These are phyloP conservation scores for Rhodotorula sp. DNA, from an alignment of 1,284 basidiomycete genomes.

Conservation along the genomic window DNA sequence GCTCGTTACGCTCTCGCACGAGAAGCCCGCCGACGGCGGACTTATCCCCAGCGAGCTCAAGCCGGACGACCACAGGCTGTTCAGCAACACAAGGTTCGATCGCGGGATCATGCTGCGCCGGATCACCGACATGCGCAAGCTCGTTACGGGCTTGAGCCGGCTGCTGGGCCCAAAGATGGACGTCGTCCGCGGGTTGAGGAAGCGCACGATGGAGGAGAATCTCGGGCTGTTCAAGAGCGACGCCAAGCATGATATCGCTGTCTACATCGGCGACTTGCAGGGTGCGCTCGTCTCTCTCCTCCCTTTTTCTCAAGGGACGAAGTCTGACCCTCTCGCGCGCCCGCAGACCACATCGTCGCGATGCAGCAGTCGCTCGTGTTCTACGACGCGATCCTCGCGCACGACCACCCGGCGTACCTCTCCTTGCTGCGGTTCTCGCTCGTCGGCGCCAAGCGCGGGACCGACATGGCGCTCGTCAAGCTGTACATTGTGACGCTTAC, in stretches of 20 bases:
- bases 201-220: constrained; percentile 60
- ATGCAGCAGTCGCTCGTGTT: constrained; percentile 83
- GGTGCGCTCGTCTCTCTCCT: constrained; percentile 57
- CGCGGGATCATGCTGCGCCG: constrained; percentile 60
- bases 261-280: constrained; percentile 91
- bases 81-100: constrained; percentile 29
- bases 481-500: constrained; percentile 69
- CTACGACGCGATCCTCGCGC: constrained; percentile 82
- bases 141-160: constrained; percentile 79
- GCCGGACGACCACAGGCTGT: not conserved
- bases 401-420: constrained; percentile 84
- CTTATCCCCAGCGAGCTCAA: constrained; percentile 3
- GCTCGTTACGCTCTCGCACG: constrained; percentile 17
- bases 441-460: constrained; percentile 63
- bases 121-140: constrained; percentile 76
- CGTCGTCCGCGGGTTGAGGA: constrained; percentile 76
- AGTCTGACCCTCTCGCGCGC: not conserved
- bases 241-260: constrained; percentile 51
- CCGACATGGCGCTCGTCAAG: constrained; percentile 67
- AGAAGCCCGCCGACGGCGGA: constrained; percentile 1
- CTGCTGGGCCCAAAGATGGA: constrained; percentile 79
- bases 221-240: constrained; percentile 29
- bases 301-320: not conserved
- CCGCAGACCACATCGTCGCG: constrained; percentile 82
- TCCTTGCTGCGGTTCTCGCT: constrained; percentile 70